Base-by-base conservation (phyloP, 495 filamentous ascomycete genomes). In the Neurospora sp. region DNA sequence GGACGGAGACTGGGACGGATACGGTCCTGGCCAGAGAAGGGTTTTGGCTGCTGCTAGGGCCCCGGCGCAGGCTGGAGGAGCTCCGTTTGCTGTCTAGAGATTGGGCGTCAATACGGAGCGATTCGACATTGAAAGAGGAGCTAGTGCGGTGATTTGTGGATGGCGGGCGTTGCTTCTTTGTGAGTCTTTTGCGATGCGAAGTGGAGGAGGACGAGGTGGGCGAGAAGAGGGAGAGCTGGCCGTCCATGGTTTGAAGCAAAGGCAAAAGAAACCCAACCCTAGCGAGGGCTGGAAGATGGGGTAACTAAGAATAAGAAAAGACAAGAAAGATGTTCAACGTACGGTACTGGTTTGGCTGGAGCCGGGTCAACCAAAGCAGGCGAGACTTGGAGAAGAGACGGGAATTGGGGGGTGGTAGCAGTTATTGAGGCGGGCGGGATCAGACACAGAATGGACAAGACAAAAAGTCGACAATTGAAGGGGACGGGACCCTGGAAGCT, bases 1-100 rank as follows among this genome's bases (percentile, higher is more conserved):
- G 53, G 75, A 81, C 73, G 70, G 79, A 41, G 70, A 69, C 16
- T 22, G 18, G 35, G 71, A 40, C 42, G 44, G 42, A 71, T 65
- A 65, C 53, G 70, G 76, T 80, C 75, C 72, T 78, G 77, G 74
- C 76, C 73, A 87, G 83, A 70, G 90, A 90, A 75, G 89, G 90
- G 77, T 27, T 65, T 65, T 65, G 53, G 53, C 1, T 65, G 53
- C 14, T 35, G 22, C 90, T 92, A 71, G 90, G 90, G 82, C 90
- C 88, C 80, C 90, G 87, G 79, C 89, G 89, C 76, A 93, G 84
- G 75, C 82, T 86, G 69, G 81, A 81, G 75, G 85, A 87, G 83
- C 85, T 87, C 78, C 83, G 82, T 83, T 87, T 85, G 81, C 84
- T 86, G 75, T 81, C 80, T 74, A 87, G 80, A 76, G 84, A 86